Conservation (phyloP, 345 rosid genomes). For the Cardamine resedifolia region DNA sequence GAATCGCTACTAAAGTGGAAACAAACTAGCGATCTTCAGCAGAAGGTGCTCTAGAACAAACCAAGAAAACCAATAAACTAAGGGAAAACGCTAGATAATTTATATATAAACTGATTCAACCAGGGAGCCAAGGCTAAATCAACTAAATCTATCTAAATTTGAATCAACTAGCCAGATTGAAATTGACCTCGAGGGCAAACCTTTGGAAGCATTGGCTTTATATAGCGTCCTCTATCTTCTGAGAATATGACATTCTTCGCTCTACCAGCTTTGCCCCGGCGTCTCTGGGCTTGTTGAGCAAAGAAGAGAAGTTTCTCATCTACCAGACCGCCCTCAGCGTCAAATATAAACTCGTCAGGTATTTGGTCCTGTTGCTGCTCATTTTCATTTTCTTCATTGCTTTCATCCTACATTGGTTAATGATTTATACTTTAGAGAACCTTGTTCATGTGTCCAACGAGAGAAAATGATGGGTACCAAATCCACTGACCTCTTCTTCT, state of each 20-base stretch:
- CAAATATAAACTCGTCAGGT: slow-evolving; percentile 97
- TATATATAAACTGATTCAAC: background rate
- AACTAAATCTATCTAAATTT: background rate
- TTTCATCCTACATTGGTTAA: slow-evolving; percentile 60
- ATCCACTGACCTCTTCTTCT: slow-evolving; percentile 48
- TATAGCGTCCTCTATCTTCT: slow-evolving; percentile 96
- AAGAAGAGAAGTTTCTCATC: slow-evolving; percentile 97
- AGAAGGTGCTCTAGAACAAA: slow-evolving; percentile 7
- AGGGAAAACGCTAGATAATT: background rate
- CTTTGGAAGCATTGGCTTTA: slow-evolving; percentile 99
- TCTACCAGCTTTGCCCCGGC: slow-evolving; percentile 92
- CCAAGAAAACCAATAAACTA: slow-evolving; percentile 5
- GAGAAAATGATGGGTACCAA: background rate
- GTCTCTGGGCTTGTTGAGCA: slow-evolving; percentile 96
- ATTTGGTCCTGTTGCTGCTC: slow-evolving; percentile 90
- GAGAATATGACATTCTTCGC: slow-evolving; percentile 96
- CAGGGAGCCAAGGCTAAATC: slow-evolving; percentile 9
- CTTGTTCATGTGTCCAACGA: background rate
- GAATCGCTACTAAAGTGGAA: slow-evolving; percentile 21
- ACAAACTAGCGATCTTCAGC: background rate
- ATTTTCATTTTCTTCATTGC: slow-evolving; percentile 80
- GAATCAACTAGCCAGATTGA: slow-evolving; percentile 14
- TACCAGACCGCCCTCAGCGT: slow-evolving; percentile 97
- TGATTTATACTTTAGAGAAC: slow-evolving; percentile 25
- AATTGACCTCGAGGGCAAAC: slow-evolving; percentile 40